Base-by-base conservation (phyloP, 352 stramenopile species). In the Blastocystis sp. region DNA sequence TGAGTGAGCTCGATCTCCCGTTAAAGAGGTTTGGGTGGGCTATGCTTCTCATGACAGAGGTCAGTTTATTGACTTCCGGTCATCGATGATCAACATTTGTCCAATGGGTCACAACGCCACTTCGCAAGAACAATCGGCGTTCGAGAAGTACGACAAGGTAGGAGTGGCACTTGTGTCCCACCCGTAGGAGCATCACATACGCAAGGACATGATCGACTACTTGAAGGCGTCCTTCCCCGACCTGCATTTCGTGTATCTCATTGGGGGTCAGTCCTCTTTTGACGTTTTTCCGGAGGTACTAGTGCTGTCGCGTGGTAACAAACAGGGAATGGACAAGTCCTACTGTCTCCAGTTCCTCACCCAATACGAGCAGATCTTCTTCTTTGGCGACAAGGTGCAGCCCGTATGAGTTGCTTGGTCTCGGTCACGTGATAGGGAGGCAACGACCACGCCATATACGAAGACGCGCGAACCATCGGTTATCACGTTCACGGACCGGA, bases 71-170 rank as follows among this genome's bases (percentile, higher is more conserved):
- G 55, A 89, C 24, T 89, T 89, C 60, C 62, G 79, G n/a, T 77
- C 59, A 16, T 62, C 39, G 4, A 89, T 89, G 79, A 89, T 89
- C 51, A 89, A 89, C 41, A 80, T 89, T 77, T 80, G 79, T 62
- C 79, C 79, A 31, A 77, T 89, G 12, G 79, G 79, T 31, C 61
- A 55, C 24, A 70, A 89, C 66, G 37, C 39, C 2, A 78, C 39
- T 13, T 19, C 37, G 21, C 2, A 29, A 1, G 79, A 89, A 45
- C 62, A 55, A 45, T 13, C n/a, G 1, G 62, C 33, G 3, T 89
- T 89, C 67, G 79, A 77, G 33, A 1, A 62, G 62, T 89, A 78
- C 24, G 79, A 89, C 31, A n/a, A 29, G 24, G 66, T 77, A 55
- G 1, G 66, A 21, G 50, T 24, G 12, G 16, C 13, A 45, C 29